Conservation (phyloP, 2,329 filamentous ascomycete genomes). For the Ophiocordyceps sinensis region DNA sequence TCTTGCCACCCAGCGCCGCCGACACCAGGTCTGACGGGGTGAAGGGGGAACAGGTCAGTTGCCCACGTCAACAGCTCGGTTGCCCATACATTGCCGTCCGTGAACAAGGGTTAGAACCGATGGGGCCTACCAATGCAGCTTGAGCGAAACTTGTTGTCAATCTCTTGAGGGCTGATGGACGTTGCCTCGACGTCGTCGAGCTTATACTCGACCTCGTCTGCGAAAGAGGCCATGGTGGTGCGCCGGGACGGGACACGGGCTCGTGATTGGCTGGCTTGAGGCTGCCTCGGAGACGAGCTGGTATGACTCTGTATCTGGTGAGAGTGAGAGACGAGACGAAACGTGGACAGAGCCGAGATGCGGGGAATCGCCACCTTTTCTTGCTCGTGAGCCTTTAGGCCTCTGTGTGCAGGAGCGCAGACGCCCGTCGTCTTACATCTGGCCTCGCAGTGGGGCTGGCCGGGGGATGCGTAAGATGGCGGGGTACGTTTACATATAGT, state of each 20-base stretch:
- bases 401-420: not conserved
- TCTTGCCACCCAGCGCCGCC: constrained; percentile 44
- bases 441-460: no score
- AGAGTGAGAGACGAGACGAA: not conserved
- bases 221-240: constrained; percentile 19
- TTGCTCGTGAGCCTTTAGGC: not conserved
- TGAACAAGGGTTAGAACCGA: not conserved
- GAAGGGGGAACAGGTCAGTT: not conserved
- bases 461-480: no score
- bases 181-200: constrained; percentile 39
- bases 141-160: constrained; percentile 47
- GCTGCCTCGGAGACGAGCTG: not conserved
- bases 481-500: no score
- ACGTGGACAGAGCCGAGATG: not conserved
- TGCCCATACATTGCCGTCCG: no score
- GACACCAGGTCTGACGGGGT: constrained; percentile 40
- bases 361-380: not conserved
- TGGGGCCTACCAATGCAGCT: constrained; percentile 41
- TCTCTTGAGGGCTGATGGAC: constrained; percentile 34
- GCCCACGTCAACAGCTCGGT: no score
- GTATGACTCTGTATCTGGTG: not conserved
- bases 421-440: no score
- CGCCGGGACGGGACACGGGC: not conserved
- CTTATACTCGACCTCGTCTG: constrained; percentile 37
- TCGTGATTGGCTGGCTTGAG: not conserved